Percentiles rank a stretch among this genome's conserved stretches.
These are phyloP conservation scores for Penicillium sp. DNA, from an alignment of 2,329 filamentous ascomycete genomes.

Conservation along the genomic window DNA sequence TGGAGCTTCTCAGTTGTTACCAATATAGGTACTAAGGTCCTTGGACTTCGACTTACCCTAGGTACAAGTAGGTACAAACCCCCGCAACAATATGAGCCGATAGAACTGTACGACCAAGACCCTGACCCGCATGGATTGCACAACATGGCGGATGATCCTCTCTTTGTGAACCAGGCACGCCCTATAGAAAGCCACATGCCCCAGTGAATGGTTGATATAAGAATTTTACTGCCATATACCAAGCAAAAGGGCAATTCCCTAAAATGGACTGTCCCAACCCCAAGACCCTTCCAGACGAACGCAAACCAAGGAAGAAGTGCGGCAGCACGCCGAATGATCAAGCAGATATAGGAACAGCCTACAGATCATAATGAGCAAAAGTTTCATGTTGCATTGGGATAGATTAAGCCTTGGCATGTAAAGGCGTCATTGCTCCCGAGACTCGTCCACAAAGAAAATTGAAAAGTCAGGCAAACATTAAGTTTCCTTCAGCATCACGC, in stretches of 20 bases:
- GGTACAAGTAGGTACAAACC: too few species aligned
- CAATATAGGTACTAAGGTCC: too few species aligned
- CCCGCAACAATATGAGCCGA: too few species aligned
- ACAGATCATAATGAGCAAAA: background rate
- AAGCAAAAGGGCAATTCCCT: background rate
- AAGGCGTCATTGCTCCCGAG: background rate
- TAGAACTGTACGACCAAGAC: too few species aligned
- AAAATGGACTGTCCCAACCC: background rate
- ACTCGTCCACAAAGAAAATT: background rate
- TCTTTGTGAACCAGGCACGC: slow-evolving; percentile 2
- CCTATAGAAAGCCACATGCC: slow-evolving; percentile 25
- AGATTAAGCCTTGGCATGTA: background rate
- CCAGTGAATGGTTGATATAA: slow-evolving; percentile 40
- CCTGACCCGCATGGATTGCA: background rate
- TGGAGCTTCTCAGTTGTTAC: too few species aligned
- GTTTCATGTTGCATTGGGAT: background rate
- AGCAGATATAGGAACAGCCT: background rate
- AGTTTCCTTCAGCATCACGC: background rate
- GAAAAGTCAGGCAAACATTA: background rate
- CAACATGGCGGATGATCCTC: slow-evolving; percentile 9
- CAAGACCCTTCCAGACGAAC: background rate
- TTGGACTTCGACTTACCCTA: too few species aligned
- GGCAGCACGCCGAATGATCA: background rate
- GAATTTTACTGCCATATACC: slow-evolving; percentile 26
- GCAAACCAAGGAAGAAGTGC: background rate